Percentiles rank a stretch among this genome's conserved stretches.
Evolutionary conservation across 2,329 filamentous ascomycete genomes (phyloP).

Genomic region (Aphanoascus verrucosus): DNA sequence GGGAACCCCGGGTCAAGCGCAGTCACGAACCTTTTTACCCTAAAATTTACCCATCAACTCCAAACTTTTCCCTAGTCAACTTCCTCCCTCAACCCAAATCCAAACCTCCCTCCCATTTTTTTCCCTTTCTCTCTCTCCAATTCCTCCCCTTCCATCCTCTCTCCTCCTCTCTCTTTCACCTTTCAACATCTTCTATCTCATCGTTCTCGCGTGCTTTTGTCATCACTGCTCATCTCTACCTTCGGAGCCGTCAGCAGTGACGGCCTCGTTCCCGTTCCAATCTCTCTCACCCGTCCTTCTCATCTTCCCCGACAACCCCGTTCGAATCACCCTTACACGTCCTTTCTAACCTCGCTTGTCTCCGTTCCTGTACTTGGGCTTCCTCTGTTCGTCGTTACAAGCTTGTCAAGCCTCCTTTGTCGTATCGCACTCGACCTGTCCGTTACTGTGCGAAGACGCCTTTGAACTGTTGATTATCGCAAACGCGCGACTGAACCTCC

Average conservation of each 20-base stretch:
- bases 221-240: not conserved
- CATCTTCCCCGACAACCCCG: too few species aligned
- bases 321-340: not conserved
- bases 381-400: not conserved
- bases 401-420: not conserved
- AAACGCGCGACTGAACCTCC: not conserved
- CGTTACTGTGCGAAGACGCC: not conserved
- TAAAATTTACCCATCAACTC: not conserved
- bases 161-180: not conserved
- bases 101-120: conserved; percentile 16
- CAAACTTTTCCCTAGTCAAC: not conserved
- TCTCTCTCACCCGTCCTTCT: not conserved
- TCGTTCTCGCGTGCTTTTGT: not conserved
- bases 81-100: conserved; percentile 16
- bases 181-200: not conserved
- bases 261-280: too few species aligned
- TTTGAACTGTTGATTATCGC: not conserved
- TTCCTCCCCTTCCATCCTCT: conserved; percentile 7
- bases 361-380: not conserved
- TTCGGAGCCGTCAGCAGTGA: not conserved
- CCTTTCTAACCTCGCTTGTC: not conserved
- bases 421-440: not conserved
- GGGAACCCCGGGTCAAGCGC: not conserved
- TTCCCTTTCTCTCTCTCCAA: conserved; percentile 10
- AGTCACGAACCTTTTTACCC: not conserved